Evolutionary conservation across 1,284 basidiomycete genomes (phyloP).

Genomic region (Tylopilus sp.): DNA sequence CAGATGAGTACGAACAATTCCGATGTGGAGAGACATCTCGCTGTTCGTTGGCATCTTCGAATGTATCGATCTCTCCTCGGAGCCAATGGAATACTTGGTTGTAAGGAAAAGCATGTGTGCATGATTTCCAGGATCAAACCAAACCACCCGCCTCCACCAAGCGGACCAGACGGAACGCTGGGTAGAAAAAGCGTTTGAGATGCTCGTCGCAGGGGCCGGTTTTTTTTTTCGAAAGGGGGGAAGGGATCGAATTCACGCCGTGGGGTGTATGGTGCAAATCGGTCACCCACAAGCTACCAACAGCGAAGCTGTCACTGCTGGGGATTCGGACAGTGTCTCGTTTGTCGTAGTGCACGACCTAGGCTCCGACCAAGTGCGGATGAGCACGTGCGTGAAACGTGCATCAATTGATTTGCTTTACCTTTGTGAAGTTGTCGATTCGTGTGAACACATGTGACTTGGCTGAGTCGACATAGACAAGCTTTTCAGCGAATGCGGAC

Average conservation of each 20-base stretch:
- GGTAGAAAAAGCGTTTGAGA: not conserved
- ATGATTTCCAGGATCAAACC: not conserved
- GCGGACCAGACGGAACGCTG: constrained; percentile 76
- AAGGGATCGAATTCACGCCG: constrained; percentile 41
- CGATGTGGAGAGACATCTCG: constrained; percentile 70
- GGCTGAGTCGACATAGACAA: constrained; percentile 59
- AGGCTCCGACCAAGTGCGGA: not conserved
- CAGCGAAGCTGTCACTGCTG: constrained; percentile 50
- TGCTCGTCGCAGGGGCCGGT: not conserved
- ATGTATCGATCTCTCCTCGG: constrained; percentile 70
- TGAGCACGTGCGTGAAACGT: constrained; percentile 1
- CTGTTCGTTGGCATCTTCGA: constrained; percentile 64
- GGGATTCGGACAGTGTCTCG: constrained; percentile 68
- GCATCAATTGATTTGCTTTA: constrained; percentile 25
- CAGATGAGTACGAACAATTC: constrained; percentile 31
- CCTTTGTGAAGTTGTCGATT: constrained; percentile 62
- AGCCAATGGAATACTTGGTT: constrained; percentile 62
- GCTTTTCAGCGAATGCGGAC: constrained; percentile 45
- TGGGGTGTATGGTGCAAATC: constrained; percentile 70
- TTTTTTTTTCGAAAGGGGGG: not conserved
- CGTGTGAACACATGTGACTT: constrained; percentile 65
- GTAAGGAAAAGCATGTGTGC: not conserved
- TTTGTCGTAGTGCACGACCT: constrained; percentile 54
- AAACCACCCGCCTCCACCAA: constrained; percentile 39
- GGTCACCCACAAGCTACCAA: constrained; percentile 65